Conservation (phyloP, 352 stramenopile species). For the Phytopythium chamaehyphon region DNA sequence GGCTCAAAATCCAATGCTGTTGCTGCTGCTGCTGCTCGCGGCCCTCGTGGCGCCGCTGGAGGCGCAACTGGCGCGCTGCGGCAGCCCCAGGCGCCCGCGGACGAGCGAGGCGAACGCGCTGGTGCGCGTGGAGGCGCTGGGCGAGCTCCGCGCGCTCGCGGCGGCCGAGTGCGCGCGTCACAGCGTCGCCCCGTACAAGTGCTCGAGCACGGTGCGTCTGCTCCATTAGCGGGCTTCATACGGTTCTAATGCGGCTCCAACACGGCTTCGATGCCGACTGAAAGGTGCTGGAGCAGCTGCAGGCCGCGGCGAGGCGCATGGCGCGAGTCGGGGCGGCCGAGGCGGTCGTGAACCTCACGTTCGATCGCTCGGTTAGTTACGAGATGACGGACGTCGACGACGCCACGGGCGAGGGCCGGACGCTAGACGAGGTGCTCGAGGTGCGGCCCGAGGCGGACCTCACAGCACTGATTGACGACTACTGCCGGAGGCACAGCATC, state of each 20-base stretch:
- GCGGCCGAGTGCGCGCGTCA: conserved; percentile 15
- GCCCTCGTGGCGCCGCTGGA: neutral
- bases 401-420: conserved; percentile 9
- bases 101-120: conserved; percentile 24
- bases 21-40: neutral
- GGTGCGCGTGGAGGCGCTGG: conserved; percentile 38
- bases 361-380: conserved; percentile 50
- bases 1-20: conserved; percentile 6
- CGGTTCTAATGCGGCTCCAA: neutral
- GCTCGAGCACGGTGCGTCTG: neutral
- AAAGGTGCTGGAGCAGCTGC: conserved; percentile 29
- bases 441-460: conserved; percentile 35
- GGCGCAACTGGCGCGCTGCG: conserved; percentile 11
- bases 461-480: conserved; percentile 20
- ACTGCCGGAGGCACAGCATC: conserved; percentile 24
- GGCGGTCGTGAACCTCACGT: conserved; percentile 50
- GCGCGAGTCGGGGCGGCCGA: conserved; percentile 32
- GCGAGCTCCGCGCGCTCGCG: conserved; percentile 20
- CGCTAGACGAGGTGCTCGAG: conserved; percentile 17
- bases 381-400: conserved; percentile 19
- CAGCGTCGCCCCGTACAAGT: conserved; percentile 29
- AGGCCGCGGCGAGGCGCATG: conserved; percentile 29
- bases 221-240: no score
- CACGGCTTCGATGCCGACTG: conserved; percentile 6
- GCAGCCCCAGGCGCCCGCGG: conserved; percentile 14